phyloP scores from a whole-genome alignment of 192 early-diverging fungal genomes.

The Coemansia sp. region DNA sequence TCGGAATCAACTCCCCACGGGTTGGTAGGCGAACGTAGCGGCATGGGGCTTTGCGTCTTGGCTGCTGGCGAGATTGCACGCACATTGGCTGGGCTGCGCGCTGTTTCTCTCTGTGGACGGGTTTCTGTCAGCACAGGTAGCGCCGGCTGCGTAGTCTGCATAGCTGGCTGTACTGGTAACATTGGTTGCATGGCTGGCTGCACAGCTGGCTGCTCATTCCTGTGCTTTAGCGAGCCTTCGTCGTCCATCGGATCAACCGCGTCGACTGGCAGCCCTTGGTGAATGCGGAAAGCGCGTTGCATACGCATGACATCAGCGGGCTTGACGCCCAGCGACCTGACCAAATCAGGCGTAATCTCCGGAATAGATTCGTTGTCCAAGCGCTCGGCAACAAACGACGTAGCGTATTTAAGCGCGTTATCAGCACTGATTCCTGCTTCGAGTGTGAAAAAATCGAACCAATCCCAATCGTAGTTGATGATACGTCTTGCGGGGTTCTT shows the following conservation, averaged over 20 bases:
- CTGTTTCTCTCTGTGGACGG: conserved; percentile 18
- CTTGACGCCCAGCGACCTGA: conserved; percentile 79
- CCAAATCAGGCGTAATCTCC: conserved; percentile 72
- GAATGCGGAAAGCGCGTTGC: conserved; percentile 57
- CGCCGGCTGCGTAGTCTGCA: conserved; percentile 42
- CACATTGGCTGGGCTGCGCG: conserved; percentile 27
- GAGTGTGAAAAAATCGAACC: conserved; percentile 89
- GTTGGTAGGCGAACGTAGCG: conserved; percentile 25
- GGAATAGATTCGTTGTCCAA: conserved; percentile 80
- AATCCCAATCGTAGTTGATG: conserved; percentile 81
- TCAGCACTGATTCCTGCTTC: conserved; percentile 71
- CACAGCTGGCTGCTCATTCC: neutral
- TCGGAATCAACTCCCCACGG: conserved; percentile 55
- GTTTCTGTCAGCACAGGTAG: conserved; percentile 33
- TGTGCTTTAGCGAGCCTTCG: neutral
- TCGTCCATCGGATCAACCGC: conserved; percentile 7
- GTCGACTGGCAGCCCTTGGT: conserved; percentile 40
- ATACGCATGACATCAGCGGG: conserved; percentile 84
- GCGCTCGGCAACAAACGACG: conserved; percentile 82
- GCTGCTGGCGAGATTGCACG: conserved; percentile 42
- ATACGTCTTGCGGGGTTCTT: conserved; percentile 40
- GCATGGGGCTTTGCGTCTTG: conserved; percentile 4
- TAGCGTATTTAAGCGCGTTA: conserved; percentile 79
- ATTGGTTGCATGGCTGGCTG: neutral
- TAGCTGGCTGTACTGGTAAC: conserved; percentile 29